These are phyloP conservation scores for Aspergillus sp. DNA, from an alignment of 2,329 filamentous ascomycete genomes.

Conservation along the genomic window DNA sequence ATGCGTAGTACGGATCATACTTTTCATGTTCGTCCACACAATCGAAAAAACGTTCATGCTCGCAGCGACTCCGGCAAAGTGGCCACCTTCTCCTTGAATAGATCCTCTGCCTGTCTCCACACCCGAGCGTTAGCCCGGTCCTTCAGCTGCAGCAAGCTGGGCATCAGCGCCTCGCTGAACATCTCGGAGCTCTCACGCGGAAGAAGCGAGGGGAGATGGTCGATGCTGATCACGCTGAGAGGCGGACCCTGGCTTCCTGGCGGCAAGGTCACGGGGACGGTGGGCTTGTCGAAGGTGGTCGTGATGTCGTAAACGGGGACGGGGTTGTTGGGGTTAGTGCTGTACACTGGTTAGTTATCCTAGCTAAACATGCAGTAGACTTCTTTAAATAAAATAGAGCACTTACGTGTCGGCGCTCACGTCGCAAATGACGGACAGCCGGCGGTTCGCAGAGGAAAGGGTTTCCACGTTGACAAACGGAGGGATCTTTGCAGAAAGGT, in stretches of 20 bases:
- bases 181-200: slow-evolving; percentile 80
- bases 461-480: slow-evolving; percentile 69
- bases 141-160: slow-evolving; percentile 68
- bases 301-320: slow-evolving; percentile 72
- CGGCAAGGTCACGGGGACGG: slow-evolving; percentile 56
- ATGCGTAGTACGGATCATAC: background rate
- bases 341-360: slow-evolving; percentile 7
- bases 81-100: slow-evolving; percentile 74
- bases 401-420: slow-evolving; percentile 45
- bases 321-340: slow-evolving; percentile 42
- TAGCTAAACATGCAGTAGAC: background rate
- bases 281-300: slow-evolving; percentile 84
- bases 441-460: slow-evolving; percentile 59
- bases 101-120: slow-evolving; percentile 76
- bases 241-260: slow-evolving; percentile 48
- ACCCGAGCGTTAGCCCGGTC: slow-evolving; percentile 62
- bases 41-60: slow-evolving; percentile 5
- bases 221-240: slow-evolving; percentile 76
- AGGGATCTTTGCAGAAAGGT: slow-evolving; percentile 68
- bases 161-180: slow-evolving; percentile 70
- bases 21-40: background rate
- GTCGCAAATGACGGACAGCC: slow-evolving; percentile 72
- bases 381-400: background rate
- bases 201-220: slow-evolving; percentile 74
- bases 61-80: slow-evolving; percentile 47